phyloP scores from a whole-genome alignment of 2,329 filamentous ascomycete species.

The Xylariaceae sp. region DNA sequence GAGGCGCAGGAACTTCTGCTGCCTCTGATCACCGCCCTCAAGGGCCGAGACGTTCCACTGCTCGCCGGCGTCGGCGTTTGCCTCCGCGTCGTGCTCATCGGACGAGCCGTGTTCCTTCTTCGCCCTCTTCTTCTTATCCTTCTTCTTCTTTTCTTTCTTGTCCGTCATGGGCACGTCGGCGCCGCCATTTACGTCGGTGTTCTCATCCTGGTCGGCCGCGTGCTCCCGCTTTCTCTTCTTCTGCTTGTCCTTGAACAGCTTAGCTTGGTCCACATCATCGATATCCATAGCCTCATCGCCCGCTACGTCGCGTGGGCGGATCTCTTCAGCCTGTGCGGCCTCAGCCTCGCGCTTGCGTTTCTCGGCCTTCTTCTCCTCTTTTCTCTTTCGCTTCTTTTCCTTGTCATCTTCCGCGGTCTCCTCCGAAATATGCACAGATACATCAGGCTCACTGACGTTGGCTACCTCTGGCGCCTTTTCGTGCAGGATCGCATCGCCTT shows the following conservation, averaged over 20 bases:
- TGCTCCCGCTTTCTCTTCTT: constrained; percentile 23
- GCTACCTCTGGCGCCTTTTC: constrained; percentile 9
- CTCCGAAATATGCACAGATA: constrained; percentile 6
- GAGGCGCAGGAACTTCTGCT: constrained; percentile 50
- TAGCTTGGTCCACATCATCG: constrained; percentile 8
- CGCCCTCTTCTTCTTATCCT: constrained; percentile 18
- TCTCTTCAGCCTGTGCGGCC: constrained; percentile 10
- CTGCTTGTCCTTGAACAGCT: constrained; percentile 18
- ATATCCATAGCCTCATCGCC: constrained; percentile 3
- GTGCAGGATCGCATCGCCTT: constrained; percentile 7
- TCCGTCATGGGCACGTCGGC: constrained; percentile 12
- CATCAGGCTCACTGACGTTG: constrained; percentile 10
- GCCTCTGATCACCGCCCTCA: constrained; percentile 41
- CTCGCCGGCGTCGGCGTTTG: too few species aligned
- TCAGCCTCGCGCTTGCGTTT: constrained; percentile 20
- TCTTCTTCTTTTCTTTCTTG: constrained; percentile 18
- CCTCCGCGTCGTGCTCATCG: too few species aligned
- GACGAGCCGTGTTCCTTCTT: constrained; percentile 16
- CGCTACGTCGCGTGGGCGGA: constrained; percentile 1
- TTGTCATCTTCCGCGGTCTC: constrained; percentile 11
- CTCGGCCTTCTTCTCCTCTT: constrained; percentile 30
- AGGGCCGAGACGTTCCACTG: constrained; percentile 47
- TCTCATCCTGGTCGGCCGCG: too few species aligned
- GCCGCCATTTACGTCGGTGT: constrained; percentile 2
- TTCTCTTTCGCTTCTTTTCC: constrained; percentile 23